Evolutionary conservation across 176 grass and related monocot genomes (phyloP), one percentile per base, ranked within the genome.

Genomic region (Puccinellia tenuiflora): DNA sequence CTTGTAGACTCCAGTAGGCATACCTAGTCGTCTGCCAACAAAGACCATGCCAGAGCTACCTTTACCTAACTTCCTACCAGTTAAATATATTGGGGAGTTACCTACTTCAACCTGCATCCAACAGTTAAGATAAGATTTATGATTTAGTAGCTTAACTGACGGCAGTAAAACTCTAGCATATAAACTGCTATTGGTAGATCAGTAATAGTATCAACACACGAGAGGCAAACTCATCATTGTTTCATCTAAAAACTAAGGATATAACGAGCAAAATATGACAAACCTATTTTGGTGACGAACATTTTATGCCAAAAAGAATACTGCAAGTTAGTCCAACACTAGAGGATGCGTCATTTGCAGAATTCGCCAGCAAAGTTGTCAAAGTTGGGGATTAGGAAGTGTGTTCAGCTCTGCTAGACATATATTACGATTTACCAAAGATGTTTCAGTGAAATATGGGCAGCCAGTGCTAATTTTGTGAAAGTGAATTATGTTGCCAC

Each of bases 31-130:
- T 81, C 87, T 87, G 54, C 94, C 94, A 81, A 97, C 89, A 82
- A 90, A 97, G 65, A 97, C 94, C 87, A 90, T 89, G 68, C 91
- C 91, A 89, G 93, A 91, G 68, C 87, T 89, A 88, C 94, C 94
- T 86, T 88, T 91, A 84, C 94, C 87, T 64, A 97, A 86, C 66
- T 94, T 97, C 35, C 76, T 91, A 48, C 86, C 91, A 24, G 87
- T 91, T 46, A 90, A 47, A 88, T 94, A 97, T n/a, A 81, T 57
- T 83, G 91, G 87, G n/a, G 94, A 94, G 56, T 86, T 84, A 61
- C 91, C 91, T 31, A 97, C 63, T 91, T 93, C 89, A 93, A 97
- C 87, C 89, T 97, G 79, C 37, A 85, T 97, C 79, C 20, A 84
- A 73, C 60, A 68, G 18, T 56, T 35, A 38, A 20, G 12, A 52